These are phyloP conservation scores for Paulownia fortunei DNA, from an alignment of 257 asterid species.

Conservation along the genomic window DNA sequence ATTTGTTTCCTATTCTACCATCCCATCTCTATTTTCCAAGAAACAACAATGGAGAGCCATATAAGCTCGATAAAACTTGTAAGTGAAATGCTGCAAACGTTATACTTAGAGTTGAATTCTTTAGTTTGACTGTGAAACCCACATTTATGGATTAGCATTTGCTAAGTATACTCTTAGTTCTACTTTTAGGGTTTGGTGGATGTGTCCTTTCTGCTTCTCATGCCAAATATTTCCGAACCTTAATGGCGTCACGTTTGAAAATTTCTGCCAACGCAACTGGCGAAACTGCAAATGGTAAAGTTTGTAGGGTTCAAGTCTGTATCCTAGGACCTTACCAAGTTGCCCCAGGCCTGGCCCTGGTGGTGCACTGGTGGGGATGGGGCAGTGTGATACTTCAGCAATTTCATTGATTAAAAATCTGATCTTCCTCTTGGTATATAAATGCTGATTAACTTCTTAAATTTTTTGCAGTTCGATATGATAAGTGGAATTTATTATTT, in stretches of 20 bases:
- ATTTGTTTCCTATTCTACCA: too few relatives aligned
- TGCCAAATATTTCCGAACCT: neutral
- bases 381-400: neutral
- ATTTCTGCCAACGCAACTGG: too few relatives aligned
- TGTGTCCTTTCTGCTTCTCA: neutral
- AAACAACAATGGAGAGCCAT: too few relatives aligned
- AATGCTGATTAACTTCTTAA: neutral
- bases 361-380: too few relatives aligned
- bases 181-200: neutral
- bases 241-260: neutral
- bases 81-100: too few relatives aligned
- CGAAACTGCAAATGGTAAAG: too few relatives aligned
- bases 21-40: too few relatives aligned
- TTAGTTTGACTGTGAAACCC: neutral
- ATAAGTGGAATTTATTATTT: slow-evolving; percentile 61
- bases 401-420: neutral
- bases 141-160: neutral
- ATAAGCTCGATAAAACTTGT: too few relatives aligned
- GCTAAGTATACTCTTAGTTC: neutral
- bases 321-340: too few relatives aligned
- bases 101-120: neutral
- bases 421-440: neutral
- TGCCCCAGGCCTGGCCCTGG: neutral
- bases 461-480: slow-evolving; percentile 55
- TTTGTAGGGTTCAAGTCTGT: too few relatives aligned